phyloP scores from a whole-genome alignment of 73 alveolate species.

The Paramecium sexaurelia region DNA sequence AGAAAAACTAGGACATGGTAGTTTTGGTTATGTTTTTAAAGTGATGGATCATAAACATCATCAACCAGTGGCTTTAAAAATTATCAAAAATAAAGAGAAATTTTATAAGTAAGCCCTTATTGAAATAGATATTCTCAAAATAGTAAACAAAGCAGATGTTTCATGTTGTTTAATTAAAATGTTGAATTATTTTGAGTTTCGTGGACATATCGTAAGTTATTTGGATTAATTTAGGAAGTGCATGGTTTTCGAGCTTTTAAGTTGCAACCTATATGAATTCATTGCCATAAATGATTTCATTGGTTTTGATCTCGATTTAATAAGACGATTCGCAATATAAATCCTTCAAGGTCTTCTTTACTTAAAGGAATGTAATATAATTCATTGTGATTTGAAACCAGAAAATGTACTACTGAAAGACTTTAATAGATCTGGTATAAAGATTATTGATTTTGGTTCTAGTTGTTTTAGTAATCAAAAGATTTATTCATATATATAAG shows the following conservation, averaged over 20 bases:
- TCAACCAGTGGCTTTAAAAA: constrained; percentile 86
- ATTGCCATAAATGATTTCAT: constrained; percentile 80
- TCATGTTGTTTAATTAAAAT: constrained; percentile 71
- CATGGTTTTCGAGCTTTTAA: constrained; percentile 74
- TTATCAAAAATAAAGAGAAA: constrained; percentile 79
- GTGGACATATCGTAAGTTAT: constrained; percentile 80
- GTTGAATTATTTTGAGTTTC: constrained; percentile 76
- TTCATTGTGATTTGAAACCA: constrained; percentile 93
- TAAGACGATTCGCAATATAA: constrained; percentile 92
- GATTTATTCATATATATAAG: constrained; percentile 71
- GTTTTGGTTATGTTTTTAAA: constrained; percentile 89
- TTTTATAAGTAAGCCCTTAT: constrained; percentile 82
- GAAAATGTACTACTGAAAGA: constrained; percentile 87
- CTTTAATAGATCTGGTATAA: constrained; percentile 73
- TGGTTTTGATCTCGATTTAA: constrained; percentile 87
- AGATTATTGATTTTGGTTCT: constrained; percentile 84
- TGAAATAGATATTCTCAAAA: constrained; percentile 79
- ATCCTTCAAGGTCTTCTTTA: constrained; percentile 77
- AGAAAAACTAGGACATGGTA: constrained; percentile 91
- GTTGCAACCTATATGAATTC: constrained; percentile 88
- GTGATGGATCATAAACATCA: constrained; percentile 84
- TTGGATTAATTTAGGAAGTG: constrained; percentile 66
- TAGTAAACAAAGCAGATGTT: constrained; percentile 69
- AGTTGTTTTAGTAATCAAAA: constrained; percentile 79
- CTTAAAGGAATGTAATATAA: constrained; percentile 74